Base-by-base conservation (phyloP, 345 rosid genomes). In the Geranium brycei region DNA sequence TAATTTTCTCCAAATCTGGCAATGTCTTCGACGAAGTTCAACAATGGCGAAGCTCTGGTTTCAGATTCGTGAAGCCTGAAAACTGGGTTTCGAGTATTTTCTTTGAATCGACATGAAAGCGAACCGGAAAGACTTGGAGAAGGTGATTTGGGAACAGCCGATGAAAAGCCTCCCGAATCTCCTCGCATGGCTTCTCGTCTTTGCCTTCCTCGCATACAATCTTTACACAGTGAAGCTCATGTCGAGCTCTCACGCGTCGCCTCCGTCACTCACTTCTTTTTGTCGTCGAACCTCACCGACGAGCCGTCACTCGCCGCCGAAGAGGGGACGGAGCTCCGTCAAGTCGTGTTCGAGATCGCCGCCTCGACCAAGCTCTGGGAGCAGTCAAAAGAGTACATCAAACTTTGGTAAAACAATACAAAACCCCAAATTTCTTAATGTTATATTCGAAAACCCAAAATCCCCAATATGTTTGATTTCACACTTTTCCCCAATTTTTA, bases 301-400 rank as follows among this genome's bases (percentile, higher is more conserved):
- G n/a, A 31, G 14, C 64, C 64, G 0, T 60, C 51, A 6, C 3
- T 6, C 3, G 4, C 23, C 19, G 55, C 56, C 38, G 62, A 30
- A 12, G 28, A 31, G 5, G 38, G 64, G 18, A 86, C 97, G 17
- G 83, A 79, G 67, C 73, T 88, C 60, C 77, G 61, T 61, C 85
- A 93, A 66, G 64, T 93, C n/a, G 92, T 93, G 4, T 93, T 93
- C 41, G 99, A 96, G 3, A 88, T 93, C 66, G 99, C 97, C 0
- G 96, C 97, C 1, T 93, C 99, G 8, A 83, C 99, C 3, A 88
- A 88, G 85, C 89, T 93, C 1, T 93, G 99, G 99, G 77, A 80
- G 61, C 70, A 80, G 65, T 78, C 96, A 71, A 85, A 93, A 71
- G 83, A 90, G 72, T 93, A 93, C 76, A 88, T 93, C 73, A 93